A percentile compares a stretch with the other conserved stretches of the same genome.
Conservation (phyloP, 106 monocot species). For the Hemerocallis citrina region DNA sequence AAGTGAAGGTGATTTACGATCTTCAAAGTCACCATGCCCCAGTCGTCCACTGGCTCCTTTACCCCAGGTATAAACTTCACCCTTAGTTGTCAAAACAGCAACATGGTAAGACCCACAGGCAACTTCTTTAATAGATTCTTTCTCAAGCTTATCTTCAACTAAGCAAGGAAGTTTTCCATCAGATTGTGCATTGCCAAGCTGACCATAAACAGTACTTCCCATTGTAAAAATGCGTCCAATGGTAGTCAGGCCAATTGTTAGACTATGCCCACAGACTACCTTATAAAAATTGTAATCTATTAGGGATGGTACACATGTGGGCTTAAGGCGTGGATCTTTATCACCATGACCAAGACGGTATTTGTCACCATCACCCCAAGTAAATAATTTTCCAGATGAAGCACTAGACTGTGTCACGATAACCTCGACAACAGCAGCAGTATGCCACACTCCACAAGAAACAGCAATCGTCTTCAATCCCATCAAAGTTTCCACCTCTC, state of each 20-base stretch:
- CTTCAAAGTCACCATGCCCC: slow-evolving; percentile 86
- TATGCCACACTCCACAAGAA: slow-evolving; percentile 92
- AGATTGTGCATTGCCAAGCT: slow-evolving; percentile 73
- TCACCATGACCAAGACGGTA: slow-evolving; percentile 89
- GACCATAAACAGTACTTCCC: slow-evolving; percentile 89
- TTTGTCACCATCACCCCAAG: slow-evolving; percentile 98
- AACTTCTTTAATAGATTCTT: slow-evolving; percentile 49
- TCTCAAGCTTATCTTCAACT: slow-evolving; percentile 61
- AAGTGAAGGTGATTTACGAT: slow-evolving; percentile 67
- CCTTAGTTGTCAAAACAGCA: slow-evolving; percentile 56
- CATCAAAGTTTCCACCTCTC: slow-evolving; percentile 77
- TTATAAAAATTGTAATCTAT: slow-evolving; percentile 78
- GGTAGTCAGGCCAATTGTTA: slow-evolving; percentile 73
- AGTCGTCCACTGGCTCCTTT: slow-evolving; percentile 89
- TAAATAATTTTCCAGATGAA: slow-evolving; percentile 74
- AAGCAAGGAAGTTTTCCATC: slow-evolving; percentile 72
- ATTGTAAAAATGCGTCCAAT: slow-evolving; percentile 66
- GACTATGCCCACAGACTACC: slow-evolving; percentile 74
- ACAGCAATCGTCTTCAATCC: slow-evolving; percentile 73
- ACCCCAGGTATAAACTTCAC: slow-evolving; percentile 86
- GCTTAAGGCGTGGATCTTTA: slow-evolving; percentile 63
- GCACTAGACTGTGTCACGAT: slow-evolving; percentile 49
- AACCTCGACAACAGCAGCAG: slow-evolving; percentile 79
- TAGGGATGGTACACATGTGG: slow-evolving; percentile 79
- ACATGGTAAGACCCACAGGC: slow-evolving; percentile 88